Evolutionary conservation across 805 yeast genomes (phyloP).

Genomic region (Metschnikowia vanudenii): DNA sequence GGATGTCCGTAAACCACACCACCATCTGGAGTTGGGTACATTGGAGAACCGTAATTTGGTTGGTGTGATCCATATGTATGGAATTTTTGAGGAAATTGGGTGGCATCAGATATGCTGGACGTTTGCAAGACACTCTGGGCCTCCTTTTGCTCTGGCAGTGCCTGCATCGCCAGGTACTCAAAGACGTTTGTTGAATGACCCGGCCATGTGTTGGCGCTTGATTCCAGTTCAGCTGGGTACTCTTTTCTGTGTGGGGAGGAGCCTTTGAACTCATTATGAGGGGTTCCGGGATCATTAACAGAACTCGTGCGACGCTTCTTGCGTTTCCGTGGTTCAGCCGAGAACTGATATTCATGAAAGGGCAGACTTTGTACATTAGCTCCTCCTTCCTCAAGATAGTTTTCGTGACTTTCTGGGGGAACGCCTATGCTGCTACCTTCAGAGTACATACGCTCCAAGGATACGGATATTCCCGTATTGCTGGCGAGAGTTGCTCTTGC

Average conservation of each 20-base stretch:
- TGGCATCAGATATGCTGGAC: neutral
- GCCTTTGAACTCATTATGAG: neutral
- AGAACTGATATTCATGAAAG: neutral
- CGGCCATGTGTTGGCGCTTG: neutral
- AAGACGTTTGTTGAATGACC: slow-evolving; percentile 1
- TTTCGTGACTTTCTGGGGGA: neutral
- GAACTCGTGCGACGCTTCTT: neutral
- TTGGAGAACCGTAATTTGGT: slow-evolving; percentile 4
- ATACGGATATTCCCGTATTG: neutral
- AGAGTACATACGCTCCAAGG: neutral
- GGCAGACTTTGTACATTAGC: neutral
- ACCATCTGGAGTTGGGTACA: slow-evolving; percentile 4
- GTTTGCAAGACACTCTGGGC: neutral
- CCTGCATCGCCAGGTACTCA: slow-evolving; percentile 2
- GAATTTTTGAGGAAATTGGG: neutral
- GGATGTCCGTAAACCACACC: slow-evolving; percentile 6
- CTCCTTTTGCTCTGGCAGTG: neutral
- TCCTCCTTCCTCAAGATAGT: neutral
- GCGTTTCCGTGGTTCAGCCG: neutral
- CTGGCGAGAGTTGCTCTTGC: neutral
- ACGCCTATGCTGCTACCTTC: neutral
- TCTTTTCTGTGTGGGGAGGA: neutral
- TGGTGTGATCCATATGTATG: slow-evolving; percentile 4
- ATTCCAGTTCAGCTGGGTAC: neutral
- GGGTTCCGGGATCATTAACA: neutral